Evolutionary conservation across 1,284 basidiomycete genomes (phyloP), one percentile per base, ranked within the genome.

Genomic region (Grifola frondosa): DNA sequence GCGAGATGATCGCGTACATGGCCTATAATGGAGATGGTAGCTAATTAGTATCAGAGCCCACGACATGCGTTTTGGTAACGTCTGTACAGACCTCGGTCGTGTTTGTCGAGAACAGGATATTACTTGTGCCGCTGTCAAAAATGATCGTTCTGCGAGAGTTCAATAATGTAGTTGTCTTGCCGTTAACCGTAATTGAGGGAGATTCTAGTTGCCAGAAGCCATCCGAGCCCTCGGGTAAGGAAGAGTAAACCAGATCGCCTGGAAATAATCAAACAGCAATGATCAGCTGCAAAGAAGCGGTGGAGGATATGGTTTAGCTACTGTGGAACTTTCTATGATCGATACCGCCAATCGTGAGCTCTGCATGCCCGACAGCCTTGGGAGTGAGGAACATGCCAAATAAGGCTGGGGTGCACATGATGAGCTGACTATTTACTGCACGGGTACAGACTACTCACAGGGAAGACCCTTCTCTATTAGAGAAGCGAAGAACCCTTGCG

Each of bases 41-140:
- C n/a, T 21, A 30, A 13, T 6, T 25, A 30, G 3, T 9, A 13
- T 17, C 16, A 40, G 10, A 11, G 3, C 19, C 6, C n/a, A 29
- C 20, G 32, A n/a, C 19, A 23, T 11, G 8, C 30, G 24, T 19
- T 29, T 12, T 16, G n/a, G 32, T 19, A 30, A 8, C 15, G 2
- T 22, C 19, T 22, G 31, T 7, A 46, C 52, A 44, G 47, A 72
- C 72, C 62, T 77, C 68, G 10, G 77, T 62, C 21, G 72, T 76
- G 36, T 61, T 57, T 12, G 72, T 71, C 33, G 70, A 62, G 47
- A 78, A 73, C n/a, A 78, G 56, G 26, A 78, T 56, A 52, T 78
- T 80, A 49, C 73, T 76, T 11, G 77, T 80, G 30, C 78, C 77
- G 42, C 71, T 74, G 57, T 80, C 78, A 50, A 80, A 80, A 42